Evolutionary conservation across 1,139 yeast genomes (phyloP), one percentile per base, ranked within the genome.

Genomic region (Geotrichum fermentans): DNA sequence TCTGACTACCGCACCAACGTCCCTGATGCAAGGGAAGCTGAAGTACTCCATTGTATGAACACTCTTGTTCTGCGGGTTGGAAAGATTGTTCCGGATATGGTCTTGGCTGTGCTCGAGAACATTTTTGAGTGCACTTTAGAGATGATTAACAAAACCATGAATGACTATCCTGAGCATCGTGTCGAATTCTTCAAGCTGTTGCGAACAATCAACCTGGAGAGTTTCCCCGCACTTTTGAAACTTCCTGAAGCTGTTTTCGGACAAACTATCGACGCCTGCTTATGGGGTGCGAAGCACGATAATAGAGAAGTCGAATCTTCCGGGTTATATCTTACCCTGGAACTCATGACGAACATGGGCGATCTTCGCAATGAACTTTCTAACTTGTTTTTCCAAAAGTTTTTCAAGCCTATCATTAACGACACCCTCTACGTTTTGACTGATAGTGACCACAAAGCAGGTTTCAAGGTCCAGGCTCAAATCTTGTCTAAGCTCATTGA

Each of bases 281-380:
- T 92, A 62, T 92, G 98, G 98, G 97, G 97, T 0, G 87, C 94
- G 67, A 92, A 92, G 70, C 99, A 92, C 67, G 94, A 89, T 61
- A 88, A 90, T 67, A 79, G 97, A 68, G 97, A 89, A 53, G 97
- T 90, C 48, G 97, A 92, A 68, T 90, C 86, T 55, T 83, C 83
- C 50, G 97, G 97, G 35, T 77, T 92, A 60, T 78, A 83, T 40
- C 76, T 90, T 57, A 86, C 94, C 36, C 73, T 83, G 54, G 97
- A 89, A 63, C 74, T 92, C 57, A 75, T 89, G 55, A 80, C 79
- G 58, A 92, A 92, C 66, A 90, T 86, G 56, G 94, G 90, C 56
- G 80, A 78, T 53, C 72, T 86, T 56, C 87, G 88, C 11, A 80
- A 81, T 52, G 80, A 83, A 45, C 86, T 90, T 61, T 83, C 96